phyloP scores from a whole-genome alignment of 768 basidiomycete species.

The Lentinula sp. region DNA sequence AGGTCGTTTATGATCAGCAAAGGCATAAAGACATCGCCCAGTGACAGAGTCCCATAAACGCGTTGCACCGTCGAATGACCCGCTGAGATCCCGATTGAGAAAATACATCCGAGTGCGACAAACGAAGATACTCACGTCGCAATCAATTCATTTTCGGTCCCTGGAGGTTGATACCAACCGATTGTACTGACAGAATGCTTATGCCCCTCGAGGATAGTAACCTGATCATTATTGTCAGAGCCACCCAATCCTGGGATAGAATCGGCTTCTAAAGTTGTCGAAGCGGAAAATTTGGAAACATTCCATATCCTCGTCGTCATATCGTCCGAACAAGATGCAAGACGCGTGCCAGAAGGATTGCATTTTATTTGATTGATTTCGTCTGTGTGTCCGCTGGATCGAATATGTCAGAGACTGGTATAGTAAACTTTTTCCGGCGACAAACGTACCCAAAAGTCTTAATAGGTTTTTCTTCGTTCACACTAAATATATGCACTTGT shows the following conservation, averaged over 20 bases:
- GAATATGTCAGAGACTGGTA: not conserved
- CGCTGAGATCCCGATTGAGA: slow-evolving; percentile 29
- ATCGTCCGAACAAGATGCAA: slow-evolving; percentile 84
- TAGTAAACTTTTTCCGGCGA: not conserved
- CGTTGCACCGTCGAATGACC: slow-evolving; percentile 76
- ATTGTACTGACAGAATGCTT: slow-evolving; percentile 57
- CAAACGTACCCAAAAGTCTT: slow-evolving; percentile 53
- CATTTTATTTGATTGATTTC: slow-evolving; percentile 78
- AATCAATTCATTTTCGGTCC: slow-evolving; percentile 50
- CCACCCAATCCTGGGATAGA: slow-evolving; percentile 35
- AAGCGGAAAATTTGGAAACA: slow-evolving; percentile 35
- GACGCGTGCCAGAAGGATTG: slow-evolving; percentile 55
- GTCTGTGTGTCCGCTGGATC: slow-evolving; percentile 57
- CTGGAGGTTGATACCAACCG: slow-evolving; percentile 61
- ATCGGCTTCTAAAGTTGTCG: slow-evolving; percentile 23
- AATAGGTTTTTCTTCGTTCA: slow-evolving; percentile 47
- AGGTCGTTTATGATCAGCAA: slow-evolving; percentile 64
- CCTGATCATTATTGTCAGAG: slow-evolving; percentile 19
- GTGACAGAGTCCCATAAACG: slow-evolving; percentile 80
- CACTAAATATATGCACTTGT: slow-evolving; percentile 52
- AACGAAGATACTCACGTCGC: slow-evolving; percentile 53
- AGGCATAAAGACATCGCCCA: slow-evolving; percentile 66
- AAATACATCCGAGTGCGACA: not conserved
- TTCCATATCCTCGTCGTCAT: slow-evolving; percentile 74
- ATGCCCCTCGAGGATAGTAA: slow-evolving; percentile 56